Evolutionary conservation across 495 filamentous ascomycete species (phyloP).

Genomic region (Collariella sp.): DNA sequence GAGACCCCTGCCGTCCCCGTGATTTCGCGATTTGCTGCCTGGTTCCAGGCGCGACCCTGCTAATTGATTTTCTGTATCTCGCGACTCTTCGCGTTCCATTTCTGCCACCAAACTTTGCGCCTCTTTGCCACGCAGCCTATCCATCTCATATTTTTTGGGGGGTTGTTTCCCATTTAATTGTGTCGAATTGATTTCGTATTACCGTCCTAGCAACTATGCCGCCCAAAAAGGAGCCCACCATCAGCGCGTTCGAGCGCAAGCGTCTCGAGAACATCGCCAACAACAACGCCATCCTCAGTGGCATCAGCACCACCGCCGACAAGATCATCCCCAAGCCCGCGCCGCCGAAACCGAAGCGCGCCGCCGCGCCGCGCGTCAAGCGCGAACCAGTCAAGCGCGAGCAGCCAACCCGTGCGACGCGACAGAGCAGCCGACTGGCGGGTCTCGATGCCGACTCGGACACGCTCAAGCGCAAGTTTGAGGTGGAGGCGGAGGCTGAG

Average conservation of each 20-base stretch:
- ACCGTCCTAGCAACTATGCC: constrained; percentile 12
- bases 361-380: constrained; percentile 18
- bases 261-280: constrained; percentile 48
- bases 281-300: constrained; percentile 46
- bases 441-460: constrained; percentile 52
- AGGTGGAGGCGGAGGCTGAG: constrained; percentile 57
- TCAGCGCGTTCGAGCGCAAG: constrained; percentile 48
- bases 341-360: constrained; percentile 21
- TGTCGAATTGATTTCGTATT: neutral
- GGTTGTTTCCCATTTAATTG: too few relatives aligned
- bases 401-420: constrained; percentile 29
- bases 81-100: constrained; percentile 5
- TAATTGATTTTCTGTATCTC: constrained; percentile 18
- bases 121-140: neutral
- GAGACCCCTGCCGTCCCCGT: constrained; percentile 5
- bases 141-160: too few relatives aligned
- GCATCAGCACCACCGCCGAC: constrained; percentile 26
- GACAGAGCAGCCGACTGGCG: constrained; percentile 45
- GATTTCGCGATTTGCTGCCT: constrained; percentile 15
- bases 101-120: neutral
- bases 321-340: constrained; percentile 28
- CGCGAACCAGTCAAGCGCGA: constrained; percentile 28
- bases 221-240: constrained; percentile 23
- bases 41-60: constrained; percentile 7
- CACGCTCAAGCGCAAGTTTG: constrained; percentile 68